Evolutionary conservation across 2,329 filamentous ascomycete genomes (phyloP), one percentile per base, ranked within the genome.

Genomic region (Aureobasidium pullulans): DNA sequence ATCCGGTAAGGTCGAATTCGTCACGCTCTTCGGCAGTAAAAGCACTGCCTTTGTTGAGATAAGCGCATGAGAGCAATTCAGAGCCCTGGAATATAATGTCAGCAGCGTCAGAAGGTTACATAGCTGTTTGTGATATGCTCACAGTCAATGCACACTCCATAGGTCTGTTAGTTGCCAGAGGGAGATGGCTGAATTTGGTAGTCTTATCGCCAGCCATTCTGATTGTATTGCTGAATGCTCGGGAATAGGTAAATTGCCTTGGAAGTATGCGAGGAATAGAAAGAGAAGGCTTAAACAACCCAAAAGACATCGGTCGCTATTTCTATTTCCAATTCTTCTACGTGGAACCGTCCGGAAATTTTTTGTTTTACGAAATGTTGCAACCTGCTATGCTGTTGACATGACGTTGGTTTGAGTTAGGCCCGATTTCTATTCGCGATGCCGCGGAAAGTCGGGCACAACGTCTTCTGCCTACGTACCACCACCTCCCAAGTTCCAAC

Each of bases 31-130:
- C 75, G 0, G 76, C 66, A 0, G 87, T 81, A 65, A 93, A 93
- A 0, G 85, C 89, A 3, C 89, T 90, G 32, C 90, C 90, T 72
- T 94, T 94, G 76, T 95, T 96, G 75, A 90, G 86, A 66, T 82
- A 84, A 1, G 86, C 79, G 10, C 82, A 83, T 61, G 84, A 81
- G 8, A 90, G 77, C 6, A 90, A 74, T 0, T 81, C 77, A 42
- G 71, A 69, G 60, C 66, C 66, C 66, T 68, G 36, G 6, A 2
- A 23, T 36, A 28, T 16, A 2, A 4, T 3, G 11, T 32, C 15
- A 54, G 56, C 39, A 34, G 11, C 36, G 40, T 37, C 2, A 31
- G 11, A 32, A 8, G 13, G n/a, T 19, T 1, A 4, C 10, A 19
- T 7, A 56, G 13, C 11, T 15, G 6, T 23, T 10, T 15, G 4